Evolutionary conservation across 805 yeast species (phyloP).

Genomic region (Lachancea sp.): DNA sequence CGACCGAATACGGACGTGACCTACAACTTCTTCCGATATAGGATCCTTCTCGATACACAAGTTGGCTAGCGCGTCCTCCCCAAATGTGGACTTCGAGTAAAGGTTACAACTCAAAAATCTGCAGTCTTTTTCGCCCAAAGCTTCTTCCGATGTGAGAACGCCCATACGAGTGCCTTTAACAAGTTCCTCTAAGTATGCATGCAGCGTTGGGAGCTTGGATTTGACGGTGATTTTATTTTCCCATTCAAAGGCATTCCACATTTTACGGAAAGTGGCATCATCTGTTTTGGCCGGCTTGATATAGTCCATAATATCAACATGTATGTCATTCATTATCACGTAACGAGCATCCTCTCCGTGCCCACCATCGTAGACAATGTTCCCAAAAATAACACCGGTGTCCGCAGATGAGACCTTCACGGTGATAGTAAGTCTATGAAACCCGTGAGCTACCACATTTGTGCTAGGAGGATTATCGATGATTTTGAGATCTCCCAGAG

Average conservation of each 20-base stretch:
- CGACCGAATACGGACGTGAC: constrained; percentile 93
- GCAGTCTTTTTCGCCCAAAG: constrained; percentile 75
- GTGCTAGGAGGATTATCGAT: constrained; percentile 85
- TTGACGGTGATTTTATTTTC: constrained; percentile 93
- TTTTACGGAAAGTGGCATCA: constrained; percentile 84
- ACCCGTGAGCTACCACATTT: constrained; percentile 95
- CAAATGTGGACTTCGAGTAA: constrained; percentile 87
- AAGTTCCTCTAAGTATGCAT: constrained; percentile 70
- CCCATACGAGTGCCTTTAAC: constrained; percentile 82
- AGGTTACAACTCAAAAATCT: constrained; percentile 85
- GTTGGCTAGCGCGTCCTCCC: constrained; percentile 96
- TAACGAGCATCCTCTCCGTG: constrained; percentile 85
- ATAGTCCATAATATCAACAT: constrained; percentile 95
- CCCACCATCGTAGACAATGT: constrained; percentile 92
- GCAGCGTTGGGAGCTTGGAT: constrained; percentile 57
- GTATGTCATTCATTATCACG: constrained; percentile 89
- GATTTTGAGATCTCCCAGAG: constrained; percentile 91
- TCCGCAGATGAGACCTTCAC: constrained; percentile 95
- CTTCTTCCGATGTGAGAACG: constrained; percentile 85
- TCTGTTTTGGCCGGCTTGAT: constrained; percentile 90
- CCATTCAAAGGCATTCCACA: constrained; percentile 99
- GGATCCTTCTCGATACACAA: constrained; percentile 81
- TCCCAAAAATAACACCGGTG: constrained; percentile 96
- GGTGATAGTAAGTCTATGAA: constrained; percentile 82
- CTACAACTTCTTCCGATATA: constrained; percentile 65